Conservation (phyloP, 176 grass and related monocot genomes). For the Triticum turgidum region DNA sequence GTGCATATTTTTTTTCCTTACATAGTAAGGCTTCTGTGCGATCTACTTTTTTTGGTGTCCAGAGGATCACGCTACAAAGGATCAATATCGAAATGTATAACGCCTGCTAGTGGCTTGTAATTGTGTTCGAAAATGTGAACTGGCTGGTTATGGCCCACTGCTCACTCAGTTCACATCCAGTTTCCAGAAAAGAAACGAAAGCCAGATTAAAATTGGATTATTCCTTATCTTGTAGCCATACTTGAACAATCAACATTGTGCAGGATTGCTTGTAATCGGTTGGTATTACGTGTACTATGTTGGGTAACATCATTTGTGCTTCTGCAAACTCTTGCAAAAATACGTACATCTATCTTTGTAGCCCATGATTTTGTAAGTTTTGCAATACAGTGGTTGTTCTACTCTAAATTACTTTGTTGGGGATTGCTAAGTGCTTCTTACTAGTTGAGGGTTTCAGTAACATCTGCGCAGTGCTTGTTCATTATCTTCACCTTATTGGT, state of each 20-base stretch:
- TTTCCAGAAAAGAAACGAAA: constrained; percentile 16
- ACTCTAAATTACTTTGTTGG: background rate
- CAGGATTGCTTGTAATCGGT: background rate
- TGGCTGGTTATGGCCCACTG: background rate
- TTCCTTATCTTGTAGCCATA: background rate
- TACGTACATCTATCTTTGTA: background rate
- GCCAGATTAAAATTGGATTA: constrained; percentile 11
- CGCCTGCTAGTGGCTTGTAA: background rate
- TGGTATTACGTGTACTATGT: background rate
- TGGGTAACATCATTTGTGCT: background rate
- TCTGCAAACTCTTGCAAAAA: background rate
- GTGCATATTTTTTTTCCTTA: background rate
- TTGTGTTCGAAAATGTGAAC: background rate
- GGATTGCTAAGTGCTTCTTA: constrained; percentile 17
- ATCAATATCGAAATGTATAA: background rate
- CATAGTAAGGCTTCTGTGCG: background rate
- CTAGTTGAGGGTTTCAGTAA: constrained; percentile 1
- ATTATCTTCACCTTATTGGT: constrained; percentile 13
- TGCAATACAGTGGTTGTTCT: constrained; percentile 3
- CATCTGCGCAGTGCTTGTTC: background rate
- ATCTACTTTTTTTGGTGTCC: background rate
- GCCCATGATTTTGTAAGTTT: constrained; percentile 21
- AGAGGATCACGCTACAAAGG: background rate
- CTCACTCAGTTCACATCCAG: constrained; percentile 9
- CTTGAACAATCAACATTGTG: background rate